Evolutionary conservation across 768 basidiomycete genomes (phyloP), one percentile per base, ranked within the genome.

Genomic region (Strobilomyces dryophilus): DNA sequence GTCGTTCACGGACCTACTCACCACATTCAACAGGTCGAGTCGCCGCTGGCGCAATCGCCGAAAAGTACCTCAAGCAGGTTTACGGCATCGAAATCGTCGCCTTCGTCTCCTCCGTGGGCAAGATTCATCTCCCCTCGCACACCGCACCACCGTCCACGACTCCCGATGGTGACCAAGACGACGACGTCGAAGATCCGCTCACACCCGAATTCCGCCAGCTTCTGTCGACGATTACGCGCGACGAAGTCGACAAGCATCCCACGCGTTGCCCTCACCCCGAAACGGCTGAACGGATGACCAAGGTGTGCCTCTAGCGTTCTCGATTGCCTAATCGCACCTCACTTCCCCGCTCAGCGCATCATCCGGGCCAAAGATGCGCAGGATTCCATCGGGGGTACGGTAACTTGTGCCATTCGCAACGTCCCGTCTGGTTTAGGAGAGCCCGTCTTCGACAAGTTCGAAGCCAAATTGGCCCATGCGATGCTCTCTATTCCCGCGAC

Each of bases 401-500:
- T 98, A 49, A 98, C 93, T 52, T 98, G 97, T 68, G 91, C 98
- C 36, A 89, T 99, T 61, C 89, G 95, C 41, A 84, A 86, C 51
- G 84, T 87, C 2, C 97, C 97, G 43, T 74, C 86, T 18, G 97
- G 97, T 8, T 82, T 98, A 27, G 97, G 97, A 46, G 97, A 98
- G 71, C 97, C 97, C 49, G 89, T 92, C 47, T 98, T 99, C 71
- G 95, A 99, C 81, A 98, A 98, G 73, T 87, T 98, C 69, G 95
- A 97, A 72, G 97, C 97, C 18, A 82, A 82, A 57, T 85, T 99
- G 55, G 95, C 82, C 12, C 97, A 98, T 67, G 97, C 97, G 8
- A 98, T 99, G 95, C 81, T 99, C 48, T 97, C 94, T 50, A 97
- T 99, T 65, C 97, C 97, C 26, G 95, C 97, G 17, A 98, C 97